Percentiles rank a stretch among this genome's conserved stretches.
Conservation (phyloP, 768 basidiomycete genomes). For the Hortiboletus campestris region DNA sequence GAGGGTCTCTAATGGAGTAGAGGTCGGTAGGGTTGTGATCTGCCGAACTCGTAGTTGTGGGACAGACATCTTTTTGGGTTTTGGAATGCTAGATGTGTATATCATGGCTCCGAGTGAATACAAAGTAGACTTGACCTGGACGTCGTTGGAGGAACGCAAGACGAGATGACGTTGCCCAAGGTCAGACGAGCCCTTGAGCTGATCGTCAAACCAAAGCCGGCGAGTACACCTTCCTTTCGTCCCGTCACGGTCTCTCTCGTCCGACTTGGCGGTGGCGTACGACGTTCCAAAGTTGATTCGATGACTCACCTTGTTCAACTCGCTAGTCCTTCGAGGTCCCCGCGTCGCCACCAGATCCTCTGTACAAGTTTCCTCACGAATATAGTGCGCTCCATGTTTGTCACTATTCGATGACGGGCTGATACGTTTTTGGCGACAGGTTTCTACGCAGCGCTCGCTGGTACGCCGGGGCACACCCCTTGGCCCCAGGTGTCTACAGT, state of each 20-base stretch:
- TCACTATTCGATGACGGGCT: background rate
- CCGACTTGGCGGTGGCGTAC: background rate
- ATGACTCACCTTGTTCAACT: background rate
- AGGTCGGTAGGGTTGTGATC: constrained; percentile 35
- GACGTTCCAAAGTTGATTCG: background rate
- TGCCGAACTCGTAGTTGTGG: constrained; percentile 63
- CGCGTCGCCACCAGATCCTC: constrained; percentile 21
- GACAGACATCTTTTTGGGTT: constrained; percentile 46
- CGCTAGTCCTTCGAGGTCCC: constrained; percentile 28
- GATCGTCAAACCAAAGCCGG: constrained; percentile 31
- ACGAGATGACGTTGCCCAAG: constrained; percentile 12
- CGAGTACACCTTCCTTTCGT: constrained; percentile 7
- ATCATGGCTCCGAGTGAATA: background rate
- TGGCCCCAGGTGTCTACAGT: background rate
- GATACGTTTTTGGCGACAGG: constrained; percentile 10
- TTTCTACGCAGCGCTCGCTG: constrained; percentile 22
- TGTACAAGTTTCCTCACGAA: constrained; percentile 27
- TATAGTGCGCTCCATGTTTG: constrained; percentile 11
- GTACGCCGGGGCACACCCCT: constrained; percentile 16
- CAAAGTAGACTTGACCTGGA: too few relatives aligned
- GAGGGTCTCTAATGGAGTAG: constrained; percentile 62
- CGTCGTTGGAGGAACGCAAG: too few relatives aligned
- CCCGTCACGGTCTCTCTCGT: background rate
- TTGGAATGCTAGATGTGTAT: constrained; percentile 13
- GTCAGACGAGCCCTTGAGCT: constrained; percentile 19